Evolutionary conservation across 2,329 filamentous ascomycete species (phyloP).

Genomic region (Achaetomium macrosporum): DNA sequence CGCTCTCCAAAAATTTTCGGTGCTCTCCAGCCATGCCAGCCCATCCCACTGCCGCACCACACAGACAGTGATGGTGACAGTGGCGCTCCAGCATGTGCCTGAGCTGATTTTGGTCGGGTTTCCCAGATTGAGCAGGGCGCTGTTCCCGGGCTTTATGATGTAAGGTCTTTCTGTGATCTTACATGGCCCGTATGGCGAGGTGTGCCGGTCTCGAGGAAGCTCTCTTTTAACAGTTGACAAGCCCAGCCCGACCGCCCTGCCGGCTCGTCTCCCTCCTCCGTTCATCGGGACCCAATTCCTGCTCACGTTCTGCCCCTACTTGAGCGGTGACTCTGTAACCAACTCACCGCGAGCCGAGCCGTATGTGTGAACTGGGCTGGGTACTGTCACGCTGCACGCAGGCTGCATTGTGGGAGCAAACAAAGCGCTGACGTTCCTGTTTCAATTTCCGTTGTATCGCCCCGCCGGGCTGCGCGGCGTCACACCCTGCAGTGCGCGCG

Average conservation of each 20-base stretch:
- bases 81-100: neutral
- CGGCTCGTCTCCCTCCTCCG: conserved; percentile 2
- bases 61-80: conserved; percentile 5
- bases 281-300: neutral
- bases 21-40: neutral
- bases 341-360: neutral
- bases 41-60: neutral
- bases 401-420: neutral
- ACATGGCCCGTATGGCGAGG: conserved; percentile 10
- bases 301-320: neutral
- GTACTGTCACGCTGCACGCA: neutral
- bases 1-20: conserved; percentile 1
- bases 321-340: conserved; percentile 13
- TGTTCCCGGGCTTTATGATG: conserved; percentile 3
- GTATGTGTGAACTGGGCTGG: neutral
- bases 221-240: conserved; percentile 7
- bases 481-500: neutral
- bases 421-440: neutral
- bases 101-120: conserved; percentile 1
- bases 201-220: conserved; percentile 1
- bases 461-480: neutral
- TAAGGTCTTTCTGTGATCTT: conserved; percentile 4
- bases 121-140: conserved; percentile 1
- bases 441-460: neutral
- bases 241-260: neutral